Base-by-base conservation (phyloP, 2,329 filamentous ascomycete species). In the Dactylellina drechsleri region DNA sequence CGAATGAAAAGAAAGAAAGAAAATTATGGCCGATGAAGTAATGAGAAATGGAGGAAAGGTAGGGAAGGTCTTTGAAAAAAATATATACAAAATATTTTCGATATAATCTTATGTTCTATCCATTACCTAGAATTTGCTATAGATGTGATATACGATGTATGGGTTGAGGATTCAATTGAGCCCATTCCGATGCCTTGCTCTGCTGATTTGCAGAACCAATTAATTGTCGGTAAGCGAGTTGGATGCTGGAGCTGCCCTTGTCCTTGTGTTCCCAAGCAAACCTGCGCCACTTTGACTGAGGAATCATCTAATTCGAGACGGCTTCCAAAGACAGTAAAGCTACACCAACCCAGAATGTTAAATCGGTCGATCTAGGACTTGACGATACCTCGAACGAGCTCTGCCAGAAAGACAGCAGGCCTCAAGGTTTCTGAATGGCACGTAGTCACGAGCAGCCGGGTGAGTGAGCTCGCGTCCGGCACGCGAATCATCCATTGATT, bases 41-140 rank as follows among this genome's bases (percentile, higher is more conserved):
- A 61, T 73, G 49, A 66, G 53, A 72, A 74, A 56, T 67, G 62
- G 57, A 74, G 70, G 70, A 74, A 74, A 62, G 70, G 62, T 62
- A 43, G 56, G 43, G 61, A 65, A 49, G 40, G 57, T 61, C 26
- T 28, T 28, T 28, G 28, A 68, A 59, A 43, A 26, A 71, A 36
- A 16, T 31, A 43, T 4, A 59, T 52, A 4, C 41, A 47, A 28
- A 56, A 66, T 16, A 28, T 5, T 23, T 13, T 53, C 41, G 15
- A 36, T 12, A 40, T n/a, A n/a, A n/a, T n/a, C n/a, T n/a, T n/a
- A n/a, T n/a, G n/a, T n/a, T n/a, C n/a, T n/a, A n/a, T n/a, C n/a
- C n/a, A n/a, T n/a, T n/a, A n/a, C n/a, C n/a, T n/a, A n/a, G n/a
- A n/a, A n/a, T n/a, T 28, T 28, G 3, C 7, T 7, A 7, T 28